phyloP scores from a whole-genome alignment of 2,329 filamentous ascomycete species.

The Phyllosticta paracitricarpa region DNA sequence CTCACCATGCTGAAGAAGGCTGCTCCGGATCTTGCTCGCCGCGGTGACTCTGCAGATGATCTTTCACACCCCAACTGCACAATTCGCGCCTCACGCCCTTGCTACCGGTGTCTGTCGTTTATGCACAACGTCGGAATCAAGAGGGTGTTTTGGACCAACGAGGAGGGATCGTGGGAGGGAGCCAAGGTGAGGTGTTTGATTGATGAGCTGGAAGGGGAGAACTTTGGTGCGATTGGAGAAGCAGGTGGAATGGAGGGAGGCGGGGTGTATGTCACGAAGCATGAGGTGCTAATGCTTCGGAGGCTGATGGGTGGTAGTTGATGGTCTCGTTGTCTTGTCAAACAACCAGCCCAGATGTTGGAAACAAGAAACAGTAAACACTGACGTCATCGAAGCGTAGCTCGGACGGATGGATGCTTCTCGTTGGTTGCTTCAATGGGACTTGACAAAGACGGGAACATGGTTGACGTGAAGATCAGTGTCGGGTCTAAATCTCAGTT shows the following conservation, averaged over 20 bases:
- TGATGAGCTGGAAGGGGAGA: slow-evolving; percentile 32
- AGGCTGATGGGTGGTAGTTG: slow-evolving; percentile 20
- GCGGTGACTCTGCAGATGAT: neutral
- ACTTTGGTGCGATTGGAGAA: slow-evolving; percentile 12
- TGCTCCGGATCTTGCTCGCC: neutral
- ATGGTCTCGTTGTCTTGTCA: neutral
- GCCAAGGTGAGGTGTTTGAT: slow-evolving; percentile 42
- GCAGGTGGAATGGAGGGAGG: slow-evolving; percentile 12
- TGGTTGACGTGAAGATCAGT: neutral
- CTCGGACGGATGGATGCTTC: too few relatives aligned
- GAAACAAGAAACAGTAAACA: neutral
- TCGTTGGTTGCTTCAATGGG: neutral
- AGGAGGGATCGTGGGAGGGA: slow-evolving; percentile 39
- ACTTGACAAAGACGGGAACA: neutral
- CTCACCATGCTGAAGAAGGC: slow-evolving; percentile 17
- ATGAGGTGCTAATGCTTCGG: slow-evolving; percentile 41
- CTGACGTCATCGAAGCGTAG: neutral
- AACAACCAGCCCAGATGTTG: neutral
- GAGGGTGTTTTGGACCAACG: slow-evolving; percentile 44
- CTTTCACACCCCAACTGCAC: neutral
- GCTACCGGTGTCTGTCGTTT: slow-evolving; percentile 43
- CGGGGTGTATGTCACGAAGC: slow-evolving; percentile 43
- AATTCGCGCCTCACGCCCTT: slow-evolving; percentile 36
- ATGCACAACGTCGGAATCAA: slow-evolving; percentile 45
- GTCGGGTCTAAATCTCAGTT: neutral